These are phyloP conservation scores for Tetrapisispora phaffii DNA, from an alignment of 805 yeast genomes.

Conservation along the genomic window DNA sequence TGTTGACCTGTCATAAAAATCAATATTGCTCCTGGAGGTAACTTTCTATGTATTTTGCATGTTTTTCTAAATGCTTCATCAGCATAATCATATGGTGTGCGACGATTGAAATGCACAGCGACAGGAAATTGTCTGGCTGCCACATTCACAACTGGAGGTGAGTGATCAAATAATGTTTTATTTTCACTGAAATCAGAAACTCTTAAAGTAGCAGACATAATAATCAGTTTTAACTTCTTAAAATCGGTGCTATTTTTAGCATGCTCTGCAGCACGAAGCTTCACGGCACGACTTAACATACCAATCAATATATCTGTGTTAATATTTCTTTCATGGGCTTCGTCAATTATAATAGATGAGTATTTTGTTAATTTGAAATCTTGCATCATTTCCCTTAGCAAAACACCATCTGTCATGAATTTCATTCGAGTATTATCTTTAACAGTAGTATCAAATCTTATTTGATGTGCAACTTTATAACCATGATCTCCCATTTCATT, in stretches of 20 bases:
- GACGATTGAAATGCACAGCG: slow-evolving; percentile 75
- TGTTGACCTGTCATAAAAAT: slow-evolving; percentile 91
- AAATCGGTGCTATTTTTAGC: slow-evolving; percentile 36
- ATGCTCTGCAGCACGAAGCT: slow-evolving; percentile 51
- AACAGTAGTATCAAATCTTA: slow-evolving; percentile 66
- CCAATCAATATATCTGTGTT: slow-evolving; percentile 95
- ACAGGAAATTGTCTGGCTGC: slow-evolving; percentile 94
- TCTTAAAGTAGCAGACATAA: slow-evolving; percentile 95
- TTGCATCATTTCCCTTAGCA: slow-evolving; percentile 83
- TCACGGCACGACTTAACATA: slow-evolving; percentile 78
- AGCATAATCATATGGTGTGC: slow-evolving; percentile 66
- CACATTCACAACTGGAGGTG: slow-evolving; percentile 84
- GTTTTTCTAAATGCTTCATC: slow-evolving; percentile 82
- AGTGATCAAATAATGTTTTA: slow-evolving; percentile 46
- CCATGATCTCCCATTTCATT: slow-evolving; percentile 66
- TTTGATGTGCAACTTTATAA: slow-evolving; percentile 65
- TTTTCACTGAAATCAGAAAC: slow-evolving; percentile 91
- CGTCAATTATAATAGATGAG: slow-evolving; percentile 84
- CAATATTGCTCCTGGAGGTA: slow-evolving; percentile 92
- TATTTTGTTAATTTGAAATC: slow-evolving; percentile 76
- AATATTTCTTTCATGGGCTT: slow-evolving; percentile 94
- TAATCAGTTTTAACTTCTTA: slow-evolving; percentile 67
- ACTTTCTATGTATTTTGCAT: slow-evolving; percentile 70
- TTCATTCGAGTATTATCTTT: slow-evolving; percentile 61
- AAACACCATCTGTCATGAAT: slow-evolving; percentile 92